These are phyloP conservation scores for Dryas alaskensis DNA, from an alignment of 306 rosid species.

Conservation along the genomic window DNA sequence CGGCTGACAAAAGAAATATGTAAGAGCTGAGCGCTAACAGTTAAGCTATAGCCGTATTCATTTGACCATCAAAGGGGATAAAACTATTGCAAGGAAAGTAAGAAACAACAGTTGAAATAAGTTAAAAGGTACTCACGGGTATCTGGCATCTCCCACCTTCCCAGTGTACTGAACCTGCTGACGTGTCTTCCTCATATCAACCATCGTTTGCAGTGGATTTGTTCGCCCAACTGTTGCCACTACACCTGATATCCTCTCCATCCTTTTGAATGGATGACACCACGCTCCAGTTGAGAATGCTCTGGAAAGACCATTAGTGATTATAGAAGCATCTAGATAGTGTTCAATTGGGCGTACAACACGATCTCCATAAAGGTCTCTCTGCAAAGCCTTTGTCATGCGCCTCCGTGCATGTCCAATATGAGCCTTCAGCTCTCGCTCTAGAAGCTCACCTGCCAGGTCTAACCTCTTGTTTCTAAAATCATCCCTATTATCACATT, in stretches of 20 bases:
- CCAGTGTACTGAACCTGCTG: slow-evolving; percentile 94
- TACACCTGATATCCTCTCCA: slow-evolving; percentile 91
- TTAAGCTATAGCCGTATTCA: too few species aligned
- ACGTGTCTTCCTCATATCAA: slow-evolving; percentile 86
- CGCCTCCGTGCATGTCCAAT: slow-evolving; percentile 76
- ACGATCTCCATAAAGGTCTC: slow-evolving; percentile 81
- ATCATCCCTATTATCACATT: slow-evolving; percentile 81
- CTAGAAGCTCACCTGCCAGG: slow-evolving; percentile 83
- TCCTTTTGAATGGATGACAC: slow-evolving; percentile 84
- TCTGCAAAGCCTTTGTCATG: slow-evolving; percentile 78
- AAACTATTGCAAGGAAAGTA: slow-evolving; percentile 1
- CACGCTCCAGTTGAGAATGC: slow-evolving; percentile 99
- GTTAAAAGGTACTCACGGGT: slow-evolving; percentile 70
- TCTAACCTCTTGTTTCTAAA: slow-evolving; percentile 89
- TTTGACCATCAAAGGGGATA: not conserved
- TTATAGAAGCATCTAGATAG: slow-evolving; percentile 88
- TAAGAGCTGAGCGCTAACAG: not conserved
- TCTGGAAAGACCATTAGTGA: slow-evolving; percentile 87
- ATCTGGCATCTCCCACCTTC: slow-evolving; percentile 98
- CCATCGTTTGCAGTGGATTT: slow-evolving; percentile 86
- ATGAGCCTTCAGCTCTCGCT: slow-evolving; percentile 84
- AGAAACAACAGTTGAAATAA: slow-evolving; percentile 11
- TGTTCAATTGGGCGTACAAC: slow-evolving; percentile 63
- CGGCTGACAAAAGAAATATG: not conserved
- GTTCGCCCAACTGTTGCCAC: slow-evolving; percentile 85